phyloP scores from a whole-genome alignment of 1,284 basidiomycete genomes.

The Marasmius fiardii region DNA sequence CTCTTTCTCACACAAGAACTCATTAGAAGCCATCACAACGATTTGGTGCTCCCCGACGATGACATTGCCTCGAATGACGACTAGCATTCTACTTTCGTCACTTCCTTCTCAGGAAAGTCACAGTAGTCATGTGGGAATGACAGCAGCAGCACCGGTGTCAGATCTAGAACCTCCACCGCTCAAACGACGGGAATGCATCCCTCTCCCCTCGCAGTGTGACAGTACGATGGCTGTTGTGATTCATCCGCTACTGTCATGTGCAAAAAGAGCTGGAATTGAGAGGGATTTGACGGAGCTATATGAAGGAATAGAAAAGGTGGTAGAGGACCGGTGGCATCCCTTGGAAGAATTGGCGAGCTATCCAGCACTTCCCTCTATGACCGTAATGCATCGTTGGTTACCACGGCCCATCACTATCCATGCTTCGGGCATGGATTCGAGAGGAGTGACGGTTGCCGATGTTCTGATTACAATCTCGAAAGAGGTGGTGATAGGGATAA shows the following conservation, averaged over 20 bases:
- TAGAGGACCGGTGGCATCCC: background rate
- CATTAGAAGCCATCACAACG: too few relatives aligned
- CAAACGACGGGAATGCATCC: background rate
- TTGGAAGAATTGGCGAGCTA: constrained; percentile 4
- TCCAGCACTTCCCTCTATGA: constrained; percentile 12
- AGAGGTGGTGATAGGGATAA: background rate
- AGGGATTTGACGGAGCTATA: background rate
- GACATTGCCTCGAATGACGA: too few relatives aligned
- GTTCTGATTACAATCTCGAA: constrained; percentile 5
- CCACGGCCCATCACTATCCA: constrained; percentile 13
- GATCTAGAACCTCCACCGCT: background rate
- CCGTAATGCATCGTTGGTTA: constrained; percentile 6
- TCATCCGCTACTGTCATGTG: background rate
- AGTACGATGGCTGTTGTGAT: background rate
- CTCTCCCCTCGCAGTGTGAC: background rate
- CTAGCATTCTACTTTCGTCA: too few relatives aligned
- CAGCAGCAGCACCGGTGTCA: background rate
- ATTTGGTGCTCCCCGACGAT: too few relatives aligned
- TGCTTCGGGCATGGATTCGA: background rate
- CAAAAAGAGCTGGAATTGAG: background rate
- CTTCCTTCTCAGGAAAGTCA: background rate
- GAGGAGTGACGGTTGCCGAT: constrained; percentile 9
- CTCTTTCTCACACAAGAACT: too few relatives aligned
- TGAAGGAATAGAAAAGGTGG: background rate
- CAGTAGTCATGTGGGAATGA: too few relatives aligned